Base-by-base conservation (phyloP, 352 stramenopile species). In the Phytophthora meadii region DNA sequence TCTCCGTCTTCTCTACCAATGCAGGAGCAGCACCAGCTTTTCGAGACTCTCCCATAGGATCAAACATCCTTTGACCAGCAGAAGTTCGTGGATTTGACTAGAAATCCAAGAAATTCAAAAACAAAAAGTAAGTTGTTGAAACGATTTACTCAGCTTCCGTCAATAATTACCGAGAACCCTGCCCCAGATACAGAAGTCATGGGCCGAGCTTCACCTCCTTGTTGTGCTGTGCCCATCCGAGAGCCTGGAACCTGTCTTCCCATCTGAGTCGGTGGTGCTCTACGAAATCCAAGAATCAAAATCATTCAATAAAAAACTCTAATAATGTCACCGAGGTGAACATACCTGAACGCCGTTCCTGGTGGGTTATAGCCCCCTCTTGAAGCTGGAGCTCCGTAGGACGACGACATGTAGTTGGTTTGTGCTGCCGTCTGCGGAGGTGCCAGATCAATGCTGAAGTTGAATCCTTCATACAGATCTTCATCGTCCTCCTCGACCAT, bases 151-250 rank as follows among this genome's bases (percentile, higher is more conserved):
- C n/a, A 40, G 15, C 30, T 32, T 24, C 32, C 24, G 4, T 24
- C 19, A 15, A 57, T 12, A 4, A 80, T 57, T 58, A 94, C 87
- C 71, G 85, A 93, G 58, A 95, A 98, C 2, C 93, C 92, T n/a
- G 94, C 93, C 14, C 93, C 94, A 6, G 92, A 90, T 5, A 98
- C 91, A 2, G 90, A 97, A 10, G 94, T 98, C 93, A 98, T 98
- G 12, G 94, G 94, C 28, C 94, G 74, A 4, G 92, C 90, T 48
- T 97, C 92, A 11, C 77, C 70, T 0, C 60, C 65, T 56, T 81
- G 76, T 28, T 88, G 81, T 2, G 79, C 75, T 4, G 85, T 95
- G 30, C 85, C 84, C 62, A 93, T 79, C 9, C 87, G 63, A 3
- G 79, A 90, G 15, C 78, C 80, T 3, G 77, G 84, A 15, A 70